These are phyloP conservation scores for Fusarium xyrophilum DNA, from an alignment of 2,329 filamentous ascomycete species.

Conservation along the genomic window DNA sequence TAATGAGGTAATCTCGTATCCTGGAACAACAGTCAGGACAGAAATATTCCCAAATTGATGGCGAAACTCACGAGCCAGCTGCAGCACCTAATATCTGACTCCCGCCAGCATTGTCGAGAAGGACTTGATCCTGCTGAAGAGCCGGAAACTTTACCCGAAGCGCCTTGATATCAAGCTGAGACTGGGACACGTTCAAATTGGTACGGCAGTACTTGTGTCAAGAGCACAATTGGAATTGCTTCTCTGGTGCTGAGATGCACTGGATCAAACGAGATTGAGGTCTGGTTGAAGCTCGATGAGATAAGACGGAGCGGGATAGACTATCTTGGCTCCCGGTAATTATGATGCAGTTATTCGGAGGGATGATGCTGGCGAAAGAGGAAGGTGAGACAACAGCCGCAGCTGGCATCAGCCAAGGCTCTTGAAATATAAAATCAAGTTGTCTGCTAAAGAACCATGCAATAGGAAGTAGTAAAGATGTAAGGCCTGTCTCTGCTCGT, in stretches of 20 bases:
- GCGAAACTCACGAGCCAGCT: constrained; percentile 7
- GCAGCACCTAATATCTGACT: constrained; percentile 73
- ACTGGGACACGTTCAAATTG: constrained; percentile 22
- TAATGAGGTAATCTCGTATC: constrained; percentile 69
- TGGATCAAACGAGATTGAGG: fast-evolving
- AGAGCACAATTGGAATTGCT: fast-evolving
- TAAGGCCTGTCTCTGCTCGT: too few species aligned
- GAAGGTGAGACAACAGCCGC: not conserved
- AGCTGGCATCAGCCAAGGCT: too few species aligned
- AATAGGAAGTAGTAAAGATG: too few species aligned
- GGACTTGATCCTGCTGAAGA: constrained; percentile 70
- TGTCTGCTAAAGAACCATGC: too few species aligned
- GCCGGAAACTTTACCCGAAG: constrained; percentile 69
- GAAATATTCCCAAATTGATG: too few species aligned
- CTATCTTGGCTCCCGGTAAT: not conserved
- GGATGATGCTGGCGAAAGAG: not conserved
- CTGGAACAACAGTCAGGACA: not conserved
- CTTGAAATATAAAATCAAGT: too few species aligned
- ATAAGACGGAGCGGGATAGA: constrained; percentile 3
- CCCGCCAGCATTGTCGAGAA: constrained; percentile 80
- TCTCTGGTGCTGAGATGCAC: not conserved
- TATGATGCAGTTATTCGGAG: constrained; percentile 4
- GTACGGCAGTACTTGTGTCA: fast-evolving
- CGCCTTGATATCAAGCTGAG: not conserved
- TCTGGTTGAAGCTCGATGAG: not conserved